Percentiles rank a stretch among this genome's conserved stretches.
These are phyloP conservation scores for Aspergillus wentii DNA, from an alignment of 495 filamentous ascomycete genomes.

Conservation along the genomic window DNA sequence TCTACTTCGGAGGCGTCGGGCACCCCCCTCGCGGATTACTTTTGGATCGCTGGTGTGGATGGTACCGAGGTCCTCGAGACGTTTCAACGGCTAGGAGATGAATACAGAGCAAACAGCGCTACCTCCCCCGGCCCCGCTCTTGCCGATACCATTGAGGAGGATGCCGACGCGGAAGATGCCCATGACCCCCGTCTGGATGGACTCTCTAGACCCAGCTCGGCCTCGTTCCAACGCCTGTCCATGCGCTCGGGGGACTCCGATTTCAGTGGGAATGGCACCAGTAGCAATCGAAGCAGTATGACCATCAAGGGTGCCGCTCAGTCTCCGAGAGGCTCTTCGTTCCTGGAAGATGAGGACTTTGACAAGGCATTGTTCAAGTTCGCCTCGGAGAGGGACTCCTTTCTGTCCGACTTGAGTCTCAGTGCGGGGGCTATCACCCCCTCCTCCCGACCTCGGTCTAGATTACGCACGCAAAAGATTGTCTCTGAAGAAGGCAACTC, in stretches of 20 bases:
- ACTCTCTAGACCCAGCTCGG: slow-evolving; percentile 50
- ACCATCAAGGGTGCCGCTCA: slow-evolving; percentile 64
- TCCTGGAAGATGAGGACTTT: slow-evolving; percentile 73
- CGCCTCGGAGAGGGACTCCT: slow-evolving; percentile 86
- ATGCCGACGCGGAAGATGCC: slow-evolving; percentile 58
- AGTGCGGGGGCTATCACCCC: slow-evolving; percentile 76
- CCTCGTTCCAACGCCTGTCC: slow-evolving; percentile 58
- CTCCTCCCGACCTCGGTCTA: slow-evolving; percentile 64
- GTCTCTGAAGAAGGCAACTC: slow-evolving; percentile 63
- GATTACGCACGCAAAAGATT: slow-evolving; percentile 75
- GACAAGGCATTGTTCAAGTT: slow-evolving; percentile 90
- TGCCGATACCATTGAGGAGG: slow-evolving; percentile 78
- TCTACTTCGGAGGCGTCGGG: slow-evolving; percentile 43
- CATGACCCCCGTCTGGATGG: slow-evolving; percentile 31
- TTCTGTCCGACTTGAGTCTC: slow-evolving; percentile 87
- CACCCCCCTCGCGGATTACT: slow-evolving; percentile 91
- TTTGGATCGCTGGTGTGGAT: slow-evolving; percentile 96
- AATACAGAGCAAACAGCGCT: slow-evolving; percentile 42
- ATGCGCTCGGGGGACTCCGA: slow-evolving; percentile 57
- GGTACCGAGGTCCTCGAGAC: slow-evolving; percentile 50
- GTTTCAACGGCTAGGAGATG: slow-evolving; percentile 45
- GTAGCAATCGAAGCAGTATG: slow-evolving; percentile 83
- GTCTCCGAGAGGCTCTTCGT: slow-evolving; percentile 30
- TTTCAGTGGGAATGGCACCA: slow-evolving; percentile 50
- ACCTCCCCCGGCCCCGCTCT: slow-evolving; percentile 50